phyloP scores from a whole-genome alignment of 2,329 filamentous ascomycete species.

The Tolypocladium cylindrosporum region DNA sequence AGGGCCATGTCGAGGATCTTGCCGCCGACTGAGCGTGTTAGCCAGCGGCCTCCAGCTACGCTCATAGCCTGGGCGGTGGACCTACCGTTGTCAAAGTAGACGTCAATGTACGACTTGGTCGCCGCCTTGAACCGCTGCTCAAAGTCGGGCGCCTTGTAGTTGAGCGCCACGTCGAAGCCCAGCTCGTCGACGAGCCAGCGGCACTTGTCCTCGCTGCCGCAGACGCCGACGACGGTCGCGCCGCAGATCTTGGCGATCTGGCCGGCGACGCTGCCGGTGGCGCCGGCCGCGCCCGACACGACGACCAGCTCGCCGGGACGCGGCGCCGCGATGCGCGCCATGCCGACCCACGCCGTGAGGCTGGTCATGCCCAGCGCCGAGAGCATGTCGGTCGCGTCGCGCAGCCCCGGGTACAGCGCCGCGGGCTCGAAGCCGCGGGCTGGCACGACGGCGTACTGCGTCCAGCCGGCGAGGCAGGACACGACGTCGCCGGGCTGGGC shows the following conservation, averaged over 20 bases:
- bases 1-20: constrained; percentile 60
- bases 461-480: constrained; percentile 49
- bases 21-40: constrained; percentile 44
- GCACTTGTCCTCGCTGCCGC: constrained; percentile 58
- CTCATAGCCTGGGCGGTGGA: neutral
- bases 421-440: constrained; percentile 38
- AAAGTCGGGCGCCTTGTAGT: constrained; percentile 60
- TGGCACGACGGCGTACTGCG: constrained; percentile 50
- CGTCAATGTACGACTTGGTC: constrained; percentile 51
- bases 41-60: too few relatives aligned
- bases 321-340: constrained; percentile 57
- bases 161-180: constrained; percentile 57
- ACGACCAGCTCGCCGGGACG: constrained; percentile 65
- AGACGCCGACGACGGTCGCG: constrained; percentile 50
- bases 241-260: constrained; percentile 72
- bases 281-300: constrained; percentile 67
- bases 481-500: constrained; percentile 50
- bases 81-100: constrained; percentile 59
- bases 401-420: constrained; percentile 28
- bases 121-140: constrained; percentile 47
- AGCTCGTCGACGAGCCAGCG: constrained; percentile 53
- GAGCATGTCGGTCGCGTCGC: constrained; percentile 46
- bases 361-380: constrained; percentile 57
- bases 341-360: constrained; percentile 67
- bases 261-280: constrained; percentile 65